phyloP scores from a whole-genome alignment of 176 grass and related monocot species.

The Lolium rigidum region DNA sequence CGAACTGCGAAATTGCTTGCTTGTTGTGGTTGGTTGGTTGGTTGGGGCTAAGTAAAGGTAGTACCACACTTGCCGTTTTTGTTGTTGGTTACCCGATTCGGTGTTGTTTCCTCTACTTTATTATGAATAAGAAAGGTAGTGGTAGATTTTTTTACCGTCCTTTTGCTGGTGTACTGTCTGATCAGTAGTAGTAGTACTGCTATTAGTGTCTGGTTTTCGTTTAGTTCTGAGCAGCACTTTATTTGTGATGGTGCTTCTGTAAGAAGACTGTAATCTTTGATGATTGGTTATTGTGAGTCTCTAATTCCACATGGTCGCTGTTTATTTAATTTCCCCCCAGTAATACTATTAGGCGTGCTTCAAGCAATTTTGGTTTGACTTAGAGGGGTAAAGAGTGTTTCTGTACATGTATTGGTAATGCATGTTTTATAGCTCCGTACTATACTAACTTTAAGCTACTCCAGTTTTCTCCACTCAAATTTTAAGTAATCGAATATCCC shows the following conservation, averaged over 20 bases:
- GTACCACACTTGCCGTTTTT: not conserved
- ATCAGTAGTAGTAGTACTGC: not conserved
- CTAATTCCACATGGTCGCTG: not conserved
- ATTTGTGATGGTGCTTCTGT: not conserved
- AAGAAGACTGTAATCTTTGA: not conserved
- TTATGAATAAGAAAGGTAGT: not conserved
- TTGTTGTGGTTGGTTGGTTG: not conserved
- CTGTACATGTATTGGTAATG: not conserved
- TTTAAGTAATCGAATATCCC: not conserved
- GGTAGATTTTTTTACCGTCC: not conserved
- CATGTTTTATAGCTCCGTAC: not conserved
- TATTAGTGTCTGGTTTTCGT: not conserved
- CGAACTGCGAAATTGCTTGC: not conserved
- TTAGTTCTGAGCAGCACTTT: not conserved
- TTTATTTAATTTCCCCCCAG: not conserved
- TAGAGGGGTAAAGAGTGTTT: too few species aligned
- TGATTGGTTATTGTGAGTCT: not conserved
- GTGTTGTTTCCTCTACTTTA: not conserved
- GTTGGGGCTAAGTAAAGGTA: not conserved
- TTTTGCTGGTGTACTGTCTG: not conserved
- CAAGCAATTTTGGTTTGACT: not conserved
- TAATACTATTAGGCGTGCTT: not conserved
- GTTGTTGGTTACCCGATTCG: not conserved
- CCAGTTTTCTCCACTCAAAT: not conserved
- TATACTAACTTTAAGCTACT: not conserved